Base-by-base conservation (phyloP, 768 basidiomycete genomes). In the Leccinum aurantiacum region DNA sequence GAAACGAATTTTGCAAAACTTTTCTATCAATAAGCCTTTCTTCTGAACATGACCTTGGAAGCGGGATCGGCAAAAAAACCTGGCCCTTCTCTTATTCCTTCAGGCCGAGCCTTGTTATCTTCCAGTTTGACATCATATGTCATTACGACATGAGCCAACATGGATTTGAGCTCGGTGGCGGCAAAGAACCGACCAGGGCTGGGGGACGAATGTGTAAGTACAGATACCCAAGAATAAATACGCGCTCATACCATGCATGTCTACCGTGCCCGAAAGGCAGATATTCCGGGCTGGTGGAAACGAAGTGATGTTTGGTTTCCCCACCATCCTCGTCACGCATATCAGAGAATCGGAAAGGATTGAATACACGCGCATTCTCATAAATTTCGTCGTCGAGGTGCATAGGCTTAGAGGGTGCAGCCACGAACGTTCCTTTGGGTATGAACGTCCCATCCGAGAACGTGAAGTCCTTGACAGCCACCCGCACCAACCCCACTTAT, bases 271-370 rank as follows among this genome's bases (percentile, higher is more conserved):
- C 49, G 17, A 29, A 50, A 9, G 49, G 15, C 14, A 50, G 8
- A 50, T 31, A 29, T 8, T 50, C 49, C 3, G 49, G 49, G 14
- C 24, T 6, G 7, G 49, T 50, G 24, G 49, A 25, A 14, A 17
- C 13, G 6, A 50, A 29, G 14, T 25, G 14, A 50, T 15, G 17
- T 24, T 77, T 77, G 3, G 27, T 27, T 27, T 27, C 27, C 27
- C 4, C 27, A 27, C 64, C 75, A 17, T 50, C 27, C 2, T 74
- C 68, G 17, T 79, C 74, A 54, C 73, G 65, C 62, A 76, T 72
- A 11, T 73, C 65, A 3, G 72, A 72, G 62, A 82, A 84, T 17
- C 84, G 80, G 69, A 80, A 82, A 0, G 78, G 78, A 44, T 83
- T 76, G 60, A 86, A 80, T 6, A 59, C 61, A 4, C 70, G 27